A percentile compares a stretch with the other conserved stretches of the same genome.
Conservation (phyloP, 192 early-diverging fungal genomes). For the Podila horticola region DNA sequence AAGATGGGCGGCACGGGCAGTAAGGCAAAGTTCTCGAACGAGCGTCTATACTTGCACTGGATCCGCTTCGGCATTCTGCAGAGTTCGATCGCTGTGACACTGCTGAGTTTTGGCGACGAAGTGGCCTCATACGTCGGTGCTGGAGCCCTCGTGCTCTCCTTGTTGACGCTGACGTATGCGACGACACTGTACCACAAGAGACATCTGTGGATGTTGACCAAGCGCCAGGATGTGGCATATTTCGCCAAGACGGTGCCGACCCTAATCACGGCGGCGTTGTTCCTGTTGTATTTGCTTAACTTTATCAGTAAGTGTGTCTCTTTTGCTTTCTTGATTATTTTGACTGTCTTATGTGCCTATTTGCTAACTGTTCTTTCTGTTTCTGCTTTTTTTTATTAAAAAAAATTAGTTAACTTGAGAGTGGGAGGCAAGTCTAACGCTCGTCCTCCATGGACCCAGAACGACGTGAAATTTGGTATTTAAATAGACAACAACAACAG, state of each 20-base stretch:
- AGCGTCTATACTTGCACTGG: constrained; percentile 45
- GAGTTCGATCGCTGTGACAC: constrained; percentile 14
- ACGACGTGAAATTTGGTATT: constrained; percentile 8
- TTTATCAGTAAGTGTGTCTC: constrained; percentile 23
- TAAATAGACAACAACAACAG: neutral
- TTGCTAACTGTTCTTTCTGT: too few species aligned
- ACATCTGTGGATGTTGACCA: constrained; percentile 20
- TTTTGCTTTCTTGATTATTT: neutral
- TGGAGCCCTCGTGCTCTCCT: constrained; percentile 9
- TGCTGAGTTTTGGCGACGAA: constrained; percentile 25
- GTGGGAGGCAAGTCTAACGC: constrained; percentile 3
- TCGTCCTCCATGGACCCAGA: constrained; percentile 19
- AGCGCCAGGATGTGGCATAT: constrained; percentile 33
- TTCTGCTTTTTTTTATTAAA: neutral
- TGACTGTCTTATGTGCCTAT: too few species aligned
- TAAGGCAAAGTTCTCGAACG: constrained; percentile 25
- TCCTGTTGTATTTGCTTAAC: constrained; percentile 17
- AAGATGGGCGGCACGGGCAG: constrained; percentile 15
- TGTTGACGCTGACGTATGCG: constrained; percentile 30
- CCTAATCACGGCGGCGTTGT: constrained; percentile 5
- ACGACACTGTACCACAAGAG: constrained; percentile 41
- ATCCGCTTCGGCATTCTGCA: constrained; percentile 35
- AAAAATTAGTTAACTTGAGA: constrained; percentile 8
- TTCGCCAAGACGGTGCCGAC: constrained; percentile 29
- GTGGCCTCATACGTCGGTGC: constrained; percentile 16